These are phyloP conservation scores for Mycosphaerella arachidis DNA, from an alignment of 2,329 filamentous ascomycete genomes.

Conservation along the genomic window DNA sequence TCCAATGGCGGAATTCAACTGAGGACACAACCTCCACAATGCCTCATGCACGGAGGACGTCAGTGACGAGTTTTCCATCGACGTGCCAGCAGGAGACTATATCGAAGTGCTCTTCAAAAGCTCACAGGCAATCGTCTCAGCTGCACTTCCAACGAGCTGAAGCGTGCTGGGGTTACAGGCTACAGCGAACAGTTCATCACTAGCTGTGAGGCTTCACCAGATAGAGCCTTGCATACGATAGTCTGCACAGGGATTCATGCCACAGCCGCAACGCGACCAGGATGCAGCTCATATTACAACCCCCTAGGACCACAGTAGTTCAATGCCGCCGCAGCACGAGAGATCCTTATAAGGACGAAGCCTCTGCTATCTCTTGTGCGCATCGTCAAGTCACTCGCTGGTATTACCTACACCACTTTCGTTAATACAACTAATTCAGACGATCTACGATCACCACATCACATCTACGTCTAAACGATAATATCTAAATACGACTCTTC, in stretches of 20 bases:
- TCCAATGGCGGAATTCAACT: neutral
- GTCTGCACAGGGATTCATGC: neutral
- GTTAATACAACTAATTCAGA: neutral
- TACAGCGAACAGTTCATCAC: neutral
- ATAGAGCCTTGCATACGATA: neutral
- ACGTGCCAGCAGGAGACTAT: neutral
- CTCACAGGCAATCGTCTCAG: too few relatives aligned
- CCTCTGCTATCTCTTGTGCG: neutral
- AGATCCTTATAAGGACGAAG: neutral
- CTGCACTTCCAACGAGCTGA: too few relatives aligned
- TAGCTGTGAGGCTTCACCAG: neutral
- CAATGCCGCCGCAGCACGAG: neutral
- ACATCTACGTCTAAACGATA: neutral
- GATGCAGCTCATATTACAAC: neutral
- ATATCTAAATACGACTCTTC: neutral
- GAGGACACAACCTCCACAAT: neutral
- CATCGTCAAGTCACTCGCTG: neutral
- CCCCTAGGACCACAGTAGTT: neutral
- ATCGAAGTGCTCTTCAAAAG: neutral
- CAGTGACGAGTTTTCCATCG: too few relatives aligned
- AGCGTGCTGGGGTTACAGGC: too few relatives aligned
- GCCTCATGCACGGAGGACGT: neutral
- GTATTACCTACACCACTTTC: neutral
- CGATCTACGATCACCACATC: neutral
- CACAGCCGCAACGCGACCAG: neutral